Evolutionary conservation across 331 rosid species (phyloP), one percentile per base, ranked within the genome.

Genomic region (Pyracantha coccinea): DNA sequence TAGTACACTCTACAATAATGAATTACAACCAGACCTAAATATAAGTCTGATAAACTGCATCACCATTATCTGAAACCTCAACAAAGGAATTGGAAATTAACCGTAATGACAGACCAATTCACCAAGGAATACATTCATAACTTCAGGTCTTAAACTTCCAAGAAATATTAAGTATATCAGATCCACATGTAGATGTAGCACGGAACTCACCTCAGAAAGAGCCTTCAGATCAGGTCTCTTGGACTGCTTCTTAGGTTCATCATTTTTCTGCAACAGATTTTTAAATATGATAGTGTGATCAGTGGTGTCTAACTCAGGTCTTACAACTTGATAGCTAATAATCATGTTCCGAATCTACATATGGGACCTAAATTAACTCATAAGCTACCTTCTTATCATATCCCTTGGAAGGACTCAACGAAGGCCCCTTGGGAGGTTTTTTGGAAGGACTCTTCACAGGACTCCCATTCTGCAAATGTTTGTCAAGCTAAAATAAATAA

Each of bases 401-500:
- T 41, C 1, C 21, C 57, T 52, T 52, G 57, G 19, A 17, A 33
- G 78, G 78, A 71, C 81, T 31, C 47, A 58, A 47, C 35, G 80
- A 32, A 75, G 75, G 32, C 11, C 32, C 17, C 66, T 25, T 25
- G 33, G 32, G 25, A 60, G 66, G 68, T 5, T 66, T 68, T 76
- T 72, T 72, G 50, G 25, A 20, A 53, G 59, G 25, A 13, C 41
- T 61, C 61, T 68, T 41, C 84, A 33, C 15, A 66, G 19, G 32
- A 58, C 66, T 66, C 41, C 35, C 69, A 9, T 72, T 72, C 77
- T 83, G 79, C 79, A 72, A 70, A 71, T 53, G 13, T 71, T 70
- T 70, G 47, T 25, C 68, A 33, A 14, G 75, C 19, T 17, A 17
- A 55, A 31, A 60, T 75, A 33, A 60, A 68, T 24, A 50, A 38